Conservation (phyloP, 257 asterid genomes). For the Scutellaria galericulata region DNA sequence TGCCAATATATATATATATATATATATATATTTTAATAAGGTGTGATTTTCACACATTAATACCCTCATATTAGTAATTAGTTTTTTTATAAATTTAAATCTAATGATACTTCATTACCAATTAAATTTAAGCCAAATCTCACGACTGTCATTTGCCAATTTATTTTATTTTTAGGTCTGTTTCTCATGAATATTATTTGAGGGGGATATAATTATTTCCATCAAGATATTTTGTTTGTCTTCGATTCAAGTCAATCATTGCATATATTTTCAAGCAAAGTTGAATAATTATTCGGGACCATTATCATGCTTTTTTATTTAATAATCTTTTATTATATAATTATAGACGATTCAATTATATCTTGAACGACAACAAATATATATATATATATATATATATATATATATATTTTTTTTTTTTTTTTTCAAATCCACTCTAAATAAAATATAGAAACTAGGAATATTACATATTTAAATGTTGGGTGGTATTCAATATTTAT, state of each 20-base stretch:
- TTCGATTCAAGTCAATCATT: neutral
- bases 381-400: too few relatives aligned
- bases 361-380: neutral
- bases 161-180: too few relatives aligned
- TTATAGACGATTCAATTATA: neutral
- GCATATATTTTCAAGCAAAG: neutral
- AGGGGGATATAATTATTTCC: neutral
- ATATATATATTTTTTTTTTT: too few relatives aligned
- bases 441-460: neutral
- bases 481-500: too few relatives aligned
- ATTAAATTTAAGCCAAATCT: too few relatives aligned
- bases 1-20: neutral
- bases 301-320: neutral
- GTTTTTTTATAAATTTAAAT: too few relatives aligned
- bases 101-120: too few relatives aligned
- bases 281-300: slow-evolving; percentile 5
- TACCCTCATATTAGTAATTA: too few relatives aligned
- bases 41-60: too few relatives aligned
- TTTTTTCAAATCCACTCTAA: neutral
- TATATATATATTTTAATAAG: neutral
- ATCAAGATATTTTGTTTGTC: neutral
- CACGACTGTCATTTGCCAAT: too few relatives aligned
- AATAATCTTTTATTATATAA: neutral
- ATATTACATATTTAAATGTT: neutral
- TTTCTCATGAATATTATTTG: neutral